These are phyloP conservation scores for Solanum tarijense DNA, from an alignment of 257 asterid species.

Conservation along the genomic window DNA sequence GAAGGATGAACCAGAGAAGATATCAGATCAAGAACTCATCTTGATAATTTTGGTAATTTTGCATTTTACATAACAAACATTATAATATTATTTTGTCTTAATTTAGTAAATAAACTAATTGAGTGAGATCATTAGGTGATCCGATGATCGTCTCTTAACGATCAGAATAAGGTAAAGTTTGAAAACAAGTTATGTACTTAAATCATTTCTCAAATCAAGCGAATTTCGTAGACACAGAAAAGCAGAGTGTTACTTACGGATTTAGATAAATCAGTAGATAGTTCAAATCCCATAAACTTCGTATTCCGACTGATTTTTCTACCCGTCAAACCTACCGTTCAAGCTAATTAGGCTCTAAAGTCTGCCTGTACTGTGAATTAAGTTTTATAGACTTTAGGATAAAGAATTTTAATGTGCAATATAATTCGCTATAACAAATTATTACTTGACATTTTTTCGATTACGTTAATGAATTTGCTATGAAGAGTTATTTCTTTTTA, in stretches of 20 bases:
- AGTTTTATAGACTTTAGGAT: neutral
- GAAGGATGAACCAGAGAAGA: constrained; percentile 24
- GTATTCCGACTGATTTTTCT: neutral
- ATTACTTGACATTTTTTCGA: neutral
- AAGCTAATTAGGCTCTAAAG: neutral
- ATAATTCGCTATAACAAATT: neutral
- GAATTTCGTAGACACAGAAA: neutral
- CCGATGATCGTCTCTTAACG: neutral
- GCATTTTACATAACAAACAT: neutral
- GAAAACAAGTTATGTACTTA: neutral
- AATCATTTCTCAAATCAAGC: neutral
- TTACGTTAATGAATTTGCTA: neutral
- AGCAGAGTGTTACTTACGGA: neutral
- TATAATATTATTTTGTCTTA: neutral
- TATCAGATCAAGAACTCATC: constrained; percentile 35
- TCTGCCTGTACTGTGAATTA: too few species aligned
- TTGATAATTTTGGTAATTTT: constrained; percentile 35
- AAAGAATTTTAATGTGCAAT: neutral
- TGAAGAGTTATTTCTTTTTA: neutral
- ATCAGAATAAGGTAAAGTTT: neutral
- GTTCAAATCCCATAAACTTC: neutral
- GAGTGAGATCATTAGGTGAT: neutral
- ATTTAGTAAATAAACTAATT: neutral
- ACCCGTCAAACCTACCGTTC: neutral
- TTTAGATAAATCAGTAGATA: neutral